Conservation (phyloP, 2,329 filamentous ascomycete species). For the Catunica adiposa region DNA sequence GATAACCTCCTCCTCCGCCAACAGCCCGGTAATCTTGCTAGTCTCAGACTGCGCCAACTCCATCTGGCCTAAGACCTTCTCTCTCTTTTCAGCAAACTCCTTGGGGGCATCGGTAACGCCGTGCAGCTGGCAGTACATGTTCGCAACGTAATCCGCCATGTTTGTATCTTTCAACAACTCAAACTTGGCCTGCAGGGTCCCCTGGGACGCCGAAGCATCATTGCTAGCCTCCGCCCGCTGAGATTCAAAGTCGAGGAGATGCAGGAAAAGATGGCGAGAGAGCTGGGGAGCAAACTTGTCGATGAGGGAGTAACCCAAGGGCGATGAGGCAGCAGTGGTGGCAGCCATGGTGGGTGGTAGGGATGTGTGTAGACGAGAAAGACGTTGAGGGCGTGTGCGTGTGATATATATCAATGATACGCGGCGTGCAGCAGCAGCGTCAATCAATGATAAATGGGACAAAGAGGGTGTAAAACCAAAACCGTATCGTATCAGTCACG, state of each 20-base stretch:
- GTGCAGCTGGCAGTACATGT: slow-evolving; percentile 79
- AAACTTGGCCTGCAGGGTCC: slow-evolving; percentile 76
- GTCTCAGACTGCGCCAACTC: slow-evolving; percentile 77
- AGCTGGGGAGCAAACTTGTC: slow-evolving; percentile 72
- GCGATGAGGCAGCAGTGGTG: slow-evolving; percentile 7
- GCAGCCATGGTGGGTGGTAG: slow-evolving; percentile 13
- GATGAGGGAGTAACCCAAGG: slow-evolving; percentile 15
- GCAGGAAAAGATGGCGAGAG: slow-evolving; percentile 92
- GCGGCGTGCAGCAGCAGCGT: not conserved
- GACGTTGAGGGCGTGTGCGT: not conserved
- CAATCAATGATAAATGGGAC: too few species aligned
- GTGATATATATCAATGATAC: not conserved
- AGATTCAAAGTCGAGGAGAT: slow-evolving; percentile 80
- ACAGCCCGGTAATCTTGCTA: slow-evolving; percentile 69
- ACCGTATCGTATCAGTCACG: too few species aligned
- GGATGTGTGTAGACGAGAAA: not conserved
- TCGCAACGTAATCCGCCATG: slow-evolving; percentile 96
- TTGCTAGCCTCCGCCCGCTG: slow-evolving; percentile 64
- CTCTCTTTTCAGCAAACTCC: slow-evolving; percentile 77
- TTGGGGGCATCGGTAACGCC: slow-evolving; percentile 59
- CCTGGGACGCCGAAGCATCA: slow-evolving; percentile 39
- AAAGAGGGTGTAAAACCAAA: too few species aligned
- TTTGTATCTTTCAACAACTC: slow-evolving; percentile 78
- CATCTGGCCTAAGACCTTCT: slow-evolving; percentile 70
- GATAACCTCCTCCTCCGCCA: slow-evolving; percentile 80